Conservation (phyloP, 2,329 filamentous ascomycete species). For the Phialophora tarda region DNA sequence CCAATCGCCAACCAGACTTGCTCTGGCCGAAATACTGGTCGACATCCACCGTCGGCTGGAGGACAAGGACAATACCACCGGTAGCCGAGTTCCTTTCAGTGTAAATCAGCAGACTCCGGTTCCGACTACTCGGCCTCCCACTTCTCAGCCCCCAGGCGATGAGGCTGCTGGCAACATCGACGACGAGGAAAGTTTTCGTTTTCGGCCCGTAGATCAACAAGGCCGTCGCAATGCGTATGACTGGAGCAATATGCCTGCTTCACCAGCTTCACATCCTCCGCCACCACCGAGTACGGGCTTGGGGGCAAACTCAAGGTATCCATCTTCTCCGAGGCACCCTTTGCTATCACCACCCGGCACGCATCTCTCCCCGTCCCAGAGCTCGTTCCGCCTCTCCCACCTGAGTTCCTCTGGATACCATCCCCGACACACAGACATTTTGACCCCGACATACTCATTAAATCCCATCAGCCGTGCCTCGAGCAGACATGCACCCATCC, state of each 20-base stretch:
- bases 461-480: background rate
- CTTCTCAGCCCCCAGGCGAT: background rate
- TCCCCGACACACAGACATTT: background rate
- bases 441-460: background rate
- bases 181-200: background rate
- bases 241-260: conserved; percentile 13
- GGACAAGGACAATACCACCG: background rate
- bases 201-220: background rate
- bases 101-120: background rate
- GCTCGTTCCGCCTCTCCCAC: background rate
- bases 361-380: background rate
- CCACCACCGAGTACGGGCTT: background rate
- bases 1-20: background rate
- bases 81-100: background rate
- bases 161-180: background rate
- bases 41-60: background rate
- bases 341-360: background rate
- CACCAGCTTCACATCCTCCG: background rate
- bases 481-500: background rate
- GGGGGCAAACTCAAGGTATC: background rate
- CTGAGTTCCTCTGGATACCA: background rate
- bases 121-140: background rate
- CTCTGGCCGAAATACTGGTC: background rate
- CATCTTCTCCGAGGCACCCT: background rate
- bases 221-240: conserved; percentile 16